Conservation (phyloP, 257 asterid species). For the Coffea eugenioides region DNA sequence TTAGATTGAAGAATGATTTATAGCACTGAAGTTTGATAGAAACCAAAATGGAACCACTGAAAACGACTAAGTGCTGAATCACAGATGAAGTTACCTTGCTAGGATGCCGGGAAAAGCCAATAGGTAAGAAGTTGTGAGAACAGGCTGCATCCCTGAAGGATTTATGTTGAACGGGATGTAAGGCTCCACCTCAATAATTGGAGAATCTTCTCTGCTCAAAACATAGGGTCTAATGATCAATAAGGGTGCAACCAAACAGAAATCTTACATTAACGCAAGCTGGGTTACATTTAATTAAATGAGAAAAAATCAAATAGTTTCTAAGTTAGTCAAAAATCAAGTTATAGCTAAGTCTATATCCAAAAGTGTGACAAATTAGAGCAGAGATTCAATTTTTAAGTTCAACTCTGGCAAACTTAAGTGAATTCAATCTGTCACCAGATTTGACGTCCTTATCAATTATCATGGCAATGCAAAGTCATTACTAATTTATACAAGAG, state of each 20-base stretch:
- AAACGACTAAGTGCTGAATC: not conserved
- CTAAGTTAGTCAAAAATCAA: not conserved
- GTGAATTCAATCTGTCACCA: too few species aligned
- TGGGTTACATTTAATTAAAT: not conserved
- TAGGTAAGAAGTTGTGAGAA: conserved; percentile 88
- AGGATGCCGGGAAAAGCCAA: conserved; percentile 91
- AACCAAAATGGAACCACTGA: not conserved
- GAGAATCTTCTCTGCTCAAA: conserved; percentile 76
- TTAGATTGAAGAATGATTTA: not conserved
- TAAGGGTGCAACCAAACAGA: not conserved
- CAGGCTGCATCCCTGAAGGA: conserved; percentile 99
- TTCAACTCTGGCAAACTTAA: too few species aligned
- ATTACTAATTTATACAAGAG: too few species aligned
- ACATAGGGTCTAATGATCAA: conserved; percentile 11
- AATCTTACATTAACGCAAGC: not conserved
- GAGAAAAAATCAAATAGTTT: not conserved
- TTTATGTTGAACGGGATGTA: conserved; percentile 98
- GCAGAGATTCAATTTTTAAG: too few species aligned
- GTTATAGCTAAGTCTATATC: not conserved
- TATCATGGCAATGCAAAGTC: too few species aligned
- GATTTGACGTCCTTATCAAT: too few species aligned
- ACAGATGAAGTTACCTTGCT: conserved; percentile 54
- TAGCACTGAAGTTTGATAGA: not conserved
- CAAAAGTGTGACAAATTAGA: not conserved
- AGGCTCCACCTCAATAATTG: conserved; percentile 92